Evolutionary conservation across 1,284 basidiomycete genomes (phyloP).

Genomic region (Cystobasidium pallidum): DNA sequence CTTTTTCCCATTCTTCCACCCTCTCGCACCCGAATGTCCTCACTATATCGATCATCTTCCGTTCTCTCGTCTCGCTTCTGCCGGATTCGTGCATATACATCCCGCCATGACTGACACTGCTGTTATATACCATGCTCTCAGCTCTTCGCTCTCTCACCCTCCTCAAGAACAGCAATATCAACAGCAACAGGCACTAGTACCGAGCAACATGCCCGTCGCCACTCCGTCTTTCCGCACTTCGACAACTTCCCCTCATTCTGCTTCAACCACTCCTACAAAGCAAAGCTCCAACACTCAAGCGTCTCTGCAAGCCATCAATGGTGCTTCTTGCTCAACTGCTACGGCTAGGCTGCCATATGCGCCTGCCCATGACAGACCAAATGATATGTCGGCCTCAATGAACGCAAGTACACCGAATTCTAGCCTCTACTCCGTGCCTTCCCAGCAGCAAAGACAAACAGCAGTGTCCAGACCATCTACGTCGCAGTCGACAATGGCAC

Average conservation of each 20-base stretch:
- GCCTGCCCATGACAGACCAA: not conserved
- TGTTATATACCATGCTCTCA: not conserved
- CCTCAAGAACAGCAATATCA: slow-evolving; percentile 60
- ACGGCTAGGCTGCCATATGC: slow-evolving; percentile 4
- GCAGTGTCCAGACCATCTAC: not conserved
- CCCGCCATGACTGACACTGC: not conserved
- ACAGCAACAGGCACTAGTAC: slow-evolving; percentile 65
- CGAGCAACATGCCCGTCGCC: slow-evolving; percentile 76
- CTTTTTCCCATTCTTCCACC: slow-evolving; percentile 8
- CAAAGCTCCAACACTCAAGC: not conserved
- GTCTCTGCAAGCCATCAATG: not conserved
- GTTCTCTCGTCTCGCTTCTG: not conserved
- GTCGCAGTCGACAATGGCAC: slow-evolving; percentile 9
- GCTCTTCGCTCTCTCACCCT: slow-evolving; percentile 64
- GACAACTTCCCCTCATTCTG: not conserved
- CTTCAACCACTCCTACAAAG: not conserved
- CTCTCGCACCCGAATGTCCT: not conserved
- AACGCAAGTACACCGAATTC: not conserved
- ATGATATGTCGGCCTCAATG: not conserved
- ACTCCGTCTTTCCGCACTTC: slow-evolving; percentile 78
- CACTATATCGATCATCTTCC: slow-evolving; percentile 14
- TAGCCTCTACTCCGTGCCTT: not conserved
- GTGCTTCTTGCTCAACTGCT: not conserved
- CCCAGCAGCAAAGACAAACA: slow-evolving; percentile 8
- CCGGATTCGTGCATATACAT: not conserved